Percentiles rank a stretch among this genome's conserved stretches.
These are phyloP conservation scores for Fremontodendron californicum DNA, from an alignment of 345 rosid genomes.

Conservation along the genomic window DNA sequence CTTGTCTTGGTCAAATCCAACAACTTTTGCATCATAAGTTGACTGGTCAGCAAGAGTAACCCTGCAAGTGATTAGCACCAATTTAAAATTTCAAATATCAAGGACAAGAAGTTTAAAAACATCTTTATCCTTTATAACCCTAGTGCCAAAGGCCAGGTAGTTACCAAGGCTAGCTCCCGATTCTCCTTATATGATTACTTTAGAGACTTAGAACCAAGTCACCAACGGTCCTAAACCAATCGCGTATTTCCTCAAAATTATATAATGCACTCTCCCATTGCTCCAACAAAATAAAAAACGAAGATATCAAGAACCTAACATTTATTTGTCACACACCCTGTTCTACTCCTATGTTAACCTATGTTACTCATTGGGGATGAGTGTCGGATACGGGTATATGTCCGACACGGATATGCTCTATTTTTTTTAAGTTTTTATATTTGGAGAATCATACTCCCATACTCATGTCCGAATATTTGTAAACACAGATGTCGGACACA, in stretches of 20 bases:
- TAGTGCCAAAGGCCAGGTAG: background rate
- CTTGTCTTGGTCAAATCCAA: conserved; percentile 96
- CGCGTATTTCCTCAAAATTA: background rate
- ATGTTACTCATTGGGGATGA: background rate
- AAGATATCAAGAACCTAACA: background rate
- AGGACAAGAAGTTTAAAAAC: background rate
- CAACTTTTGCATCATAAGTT: conserved; percentile 76
- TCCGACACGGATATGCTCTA: too few relatives aligned
- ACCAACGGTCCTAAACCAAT: background rate
- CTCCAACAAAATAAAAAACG: background rate
- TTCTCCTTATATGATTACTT: background rate
- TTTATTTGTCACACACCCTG: background rate
- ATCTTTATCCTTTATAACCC: background rate
- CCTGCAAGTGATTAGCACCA: conserved; percentile 38
- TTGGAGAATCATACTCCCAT: too few relatives aligned
- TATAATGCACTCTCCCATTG: background rate
- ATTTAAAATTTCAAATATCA: background rate
- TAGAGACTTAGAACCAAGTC: background rate
- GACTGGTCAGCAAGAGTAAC: conserved; percentile 91
- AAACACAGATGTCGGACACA: too few relatives aligned
- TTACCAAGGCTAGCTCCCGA: background rate
- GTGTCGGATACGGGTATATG: too few relatives aligned
- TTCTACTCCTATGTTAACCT: background rate
- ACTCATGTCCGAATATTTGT: too few relatives aligned
- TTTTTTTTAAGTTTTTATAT: too few relatives aligned